phyloP scores from a whole-genome alignment of 371 early-diverging fungal genomes.

The Mucor mucedo region DNA sequence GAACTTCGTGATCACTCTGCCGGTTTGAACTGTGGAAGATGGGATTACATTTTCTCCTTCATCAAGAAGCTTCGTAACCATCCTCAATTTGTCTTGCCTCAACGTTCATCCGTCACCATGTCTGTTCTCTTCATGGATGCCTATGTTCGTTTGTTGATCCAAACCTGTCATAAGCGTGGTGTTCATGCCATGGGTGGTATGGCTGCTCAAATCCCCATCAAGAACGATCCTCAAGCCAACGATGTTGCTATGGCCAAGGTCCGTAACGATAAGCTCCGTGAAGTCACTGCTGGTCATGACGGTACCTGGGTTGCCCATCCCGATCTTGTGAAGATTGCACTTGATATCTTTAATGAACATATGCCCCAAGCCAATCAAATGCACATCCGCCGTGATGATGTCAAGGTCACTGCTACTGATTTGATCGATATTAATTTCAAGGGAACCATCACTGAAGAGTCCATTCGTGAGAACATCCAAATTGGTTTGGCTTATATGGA shows the following conservation, averaged over 20 bases:
- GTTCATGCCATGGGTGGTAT: conserved; percentile 99
- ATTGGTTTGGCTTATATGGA: conserved; percentile 95
- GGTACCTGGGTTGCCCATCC: conserved; percentile 99
- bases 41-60: conserved; percentile 98
- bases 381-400: conserved; percentile 89
- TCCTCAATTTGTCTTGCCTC: conserved; percentile 85
- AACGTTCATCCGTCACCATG: conserved; percentile 91
- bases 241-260: conserved; percentile 93
- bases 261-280: conserved; percentile 91
- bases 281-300: conserved; percentile 94
- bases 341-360: conserved; percentile 88
- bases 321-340: conserved; percentile 88
- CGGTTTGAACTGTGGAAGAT: conserved; percentile 97
- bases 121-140: conserved; percentile 96
- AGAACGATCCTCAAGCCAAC: conserved; percentile 87
- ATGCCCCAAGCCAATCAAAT: conserved; percentile 98
- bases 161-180: conserved; percentile 96
- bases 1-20: conserved; percentile 96
- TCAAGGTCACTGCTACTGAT: conserved; percentile 81
- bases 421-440: conserved; percentile 83
- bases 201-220: conserved; percentile 98
- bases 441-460: conserved; percentile 86
- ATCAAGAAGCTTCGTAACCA: conserved; percentile 95
- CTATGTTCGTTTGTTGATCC: conserved; percentile 88
- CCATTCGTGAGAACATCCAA: conserved; percentile 90